These are phyloP conservation scores for Eragrostis nindensis DNA, from an alignment of 176 grass and related monocot genomes.

Conservation along the genomic window DNA sequence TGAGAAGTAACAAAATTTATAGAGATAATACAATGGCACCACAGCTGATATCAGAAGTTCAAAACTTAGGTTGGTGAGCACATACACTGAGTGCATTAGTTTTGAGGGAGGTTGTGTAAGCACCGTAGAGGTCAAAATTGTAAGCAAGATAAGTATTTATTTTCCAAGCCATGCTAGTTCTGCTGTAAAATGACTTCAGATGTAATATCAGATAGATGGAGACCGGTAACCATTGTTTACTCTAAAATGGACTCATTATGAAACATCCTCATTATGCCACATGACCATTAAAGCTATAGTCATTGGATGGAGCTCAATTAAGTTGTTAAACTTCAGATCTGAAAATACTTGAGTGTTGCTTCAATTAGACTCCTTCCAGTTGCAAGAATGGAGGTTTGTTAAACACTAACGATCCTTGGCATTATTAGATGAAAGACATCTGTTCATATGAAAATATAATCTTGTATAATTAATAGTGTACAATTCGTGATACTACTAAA, in stretches of 20 bases:
- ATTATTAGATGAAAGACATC: too few species aligned
- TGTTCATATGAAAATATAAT: too few species aligned
- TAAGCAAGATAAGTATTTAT: conserved; percentile 3
- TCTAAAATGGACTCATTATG: background rate
- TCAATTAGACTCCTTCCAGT: background rate
- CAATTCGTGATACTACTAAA: too few species aligned
- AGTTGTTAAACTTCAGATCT: too few species aligned
- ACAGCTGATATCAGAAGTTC: conserved; percentile 4
- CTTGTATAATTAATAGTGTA: too few species aligned
- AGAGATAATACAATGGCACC: background rate
- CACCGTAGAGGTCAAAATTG: background rate
- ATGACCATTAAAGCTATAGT: background rate
- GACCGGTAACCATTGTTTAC: conserved; percentile 1
- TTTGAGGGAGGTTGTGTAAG: background rate
- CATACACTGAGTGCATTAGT: conserved; percentile 9
- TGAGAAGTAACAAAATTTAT: conserved; percentile 1
- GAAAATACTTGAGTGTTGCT: background rate
- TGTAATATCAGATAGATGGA: too few species aligned
- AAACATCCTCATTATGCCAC: background rate
- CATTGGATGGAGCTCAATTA: background rate
- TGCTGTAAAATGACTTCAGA: conserved; percentile 11
- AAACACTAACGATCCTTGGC: too few species aligned
- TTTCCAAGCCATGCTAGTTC: background rate
- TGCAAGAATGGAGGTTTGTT: background rate
- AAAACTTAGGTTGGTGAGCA: conserved; percentile 7